phyloP scores from a whole-genome alignment of 768 basidiomycete species.

The Leccinum olivaceopallidum region DNA sequence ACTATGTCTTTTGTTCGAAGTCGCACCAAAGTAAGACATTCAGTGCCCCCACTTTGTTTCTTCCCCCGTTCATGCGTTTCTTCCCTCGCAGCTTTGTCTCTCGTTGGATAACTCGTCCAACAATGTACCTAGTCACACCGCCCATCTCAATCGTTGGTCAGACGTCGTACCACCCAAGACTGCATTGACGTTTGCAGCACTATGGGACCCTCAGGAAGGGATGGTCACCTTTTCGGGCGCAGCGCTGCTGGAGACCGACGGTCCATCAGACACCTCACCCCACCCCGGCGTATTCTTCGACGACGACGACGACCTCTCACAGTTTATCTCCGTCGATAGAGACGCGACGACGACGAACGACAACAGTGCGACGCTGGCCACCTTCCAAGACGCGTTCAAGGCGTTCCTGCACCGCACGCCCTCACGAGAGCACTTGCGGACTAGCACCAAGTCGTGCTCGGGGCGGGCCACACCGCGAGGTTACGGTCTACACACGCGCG shows the following conservation, averaged over 20 bases:
- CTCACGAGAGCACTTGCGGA: slow-evolving; percentile 22
- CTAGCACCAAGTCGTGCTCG: slow-evolving; percentile 1
- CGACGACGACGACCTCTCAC: slow-evolving; percentile 19
- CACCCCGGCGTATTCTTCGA: slow-evolving; percentile 16
- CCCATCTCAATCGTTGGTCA: slow-evolving; percentile 48
- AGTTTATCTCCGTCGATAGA: slow-evolving; percentile 13
- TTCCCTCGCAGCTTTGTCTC: slow-evolving; percentile 21
- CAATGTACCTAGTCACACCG: slow-evolving; percentile 10
- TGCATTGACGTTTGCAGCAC: slow-evolving; percentile 57
- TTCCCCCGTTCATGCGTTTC: slow-evolving; percentile 2
- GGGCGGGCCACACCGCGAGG: slow-evolving; percentile 4
- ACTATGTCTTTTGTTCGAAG: slow-evolving; percentile 20
- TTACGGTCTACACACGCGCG: slow-evolving; percentile 20
- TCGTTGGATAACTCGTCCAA: slow-evolving; percentile 22
- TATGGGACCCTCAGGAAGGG: slow-evolving; percentile 60
- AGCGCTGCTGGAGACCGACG: slow-evolving; percentile 39
- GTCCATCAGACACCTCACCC: slow-evolving; percentile 6
- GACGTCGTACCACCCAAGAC: slow-evolving; percentile 56
- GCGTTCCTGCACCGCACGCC: slow-evolving; percentile 28
- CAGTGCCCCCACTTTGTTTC: background rate
- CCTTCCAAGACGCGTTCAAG: slow-evolving; percentile 33
- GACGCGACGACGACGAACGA: slow-evolving; percentile 19
- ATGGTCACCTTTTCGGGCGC: slow-evolving; percentile 58
- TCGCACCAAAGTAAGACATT: slow-evolving; percentile 25
- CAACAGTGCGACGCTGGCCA: slow-evolving; percentile 22